phyloP scores from a whole-genome alignment of 805 yeast species.

The Zygosaccharomyces lentus region DNA sequence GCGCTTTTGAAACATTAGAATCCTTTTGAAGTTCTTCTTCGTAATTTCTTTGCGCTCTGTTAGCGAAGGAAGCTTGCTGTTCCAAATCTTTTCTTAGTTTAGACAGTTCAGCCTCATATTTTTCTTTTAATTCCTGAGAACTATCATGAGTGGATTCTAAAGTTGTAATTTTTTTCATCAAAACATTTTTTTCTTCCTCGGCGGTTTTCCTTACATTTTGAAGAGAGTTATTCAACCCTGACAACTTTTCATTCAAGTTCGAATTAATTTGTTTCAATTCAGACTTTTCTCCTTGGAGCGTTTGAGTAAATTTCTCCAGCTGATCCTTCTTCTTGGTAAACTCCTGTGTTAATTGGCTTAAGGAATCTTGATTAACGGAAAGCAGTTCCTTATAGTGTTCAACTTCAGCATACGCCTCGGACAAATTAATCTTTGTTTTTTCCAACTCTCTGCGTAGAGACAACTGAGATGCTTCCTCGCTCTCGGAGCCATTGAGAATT shows the following conservation, averaged over 20 bases:
- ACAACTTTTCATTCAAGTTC: constrained; percentile 33
- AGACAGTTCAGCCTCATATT: constrained; percentile 31
- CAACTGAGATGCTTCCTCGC: constrained; percentile 21
- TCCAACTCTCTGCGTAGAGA: constrained; percentile 40
- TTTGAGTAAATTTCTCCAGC: constrained; percentile 16
- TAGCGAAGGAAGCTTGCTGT: constrained; percentile 45
- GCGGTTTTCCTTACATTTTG: constrained; percentile 26
- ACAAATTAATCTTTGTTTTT: constrained; percentile 50
- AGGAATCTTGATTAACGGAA: constrained; percentile 60
- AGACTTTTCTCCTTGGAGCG: constrained; percentile 22
- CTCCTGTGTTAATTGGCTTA: constrained; percentile 49
- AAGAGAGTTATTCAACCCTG: constrained; percentile 33
- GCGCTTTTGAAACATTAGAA: constrained; percentile 45
- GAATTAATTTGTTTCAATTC: constrained; percentile 19
- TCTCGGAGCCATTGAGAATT: constrained; percentile 24
- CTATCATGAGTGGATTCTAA: constrained; percentile 29
- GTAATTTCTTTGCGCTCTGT: constrained; percentile 50
- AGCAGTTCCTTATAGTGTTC: constrained; percentile 63
- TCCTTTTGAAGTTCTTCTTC: constrained; percentile 52
- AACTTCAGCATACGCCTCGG: constrained; percentile 51
- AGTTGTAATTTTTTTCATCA: constrained; percentile 27
- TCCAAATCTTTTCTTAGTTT: constrained; percentile 37
- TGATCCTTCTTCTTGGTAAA: constrained; percentile 44
- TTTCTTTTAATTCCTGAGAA: constrained; percentile 17
- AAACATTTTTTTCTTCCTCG: constrained; percentile 23